phyloP scores from a whole-genome alignment of 1,284 basidiomycete genomes.

The Singerocomus inundabilis region DNA sequence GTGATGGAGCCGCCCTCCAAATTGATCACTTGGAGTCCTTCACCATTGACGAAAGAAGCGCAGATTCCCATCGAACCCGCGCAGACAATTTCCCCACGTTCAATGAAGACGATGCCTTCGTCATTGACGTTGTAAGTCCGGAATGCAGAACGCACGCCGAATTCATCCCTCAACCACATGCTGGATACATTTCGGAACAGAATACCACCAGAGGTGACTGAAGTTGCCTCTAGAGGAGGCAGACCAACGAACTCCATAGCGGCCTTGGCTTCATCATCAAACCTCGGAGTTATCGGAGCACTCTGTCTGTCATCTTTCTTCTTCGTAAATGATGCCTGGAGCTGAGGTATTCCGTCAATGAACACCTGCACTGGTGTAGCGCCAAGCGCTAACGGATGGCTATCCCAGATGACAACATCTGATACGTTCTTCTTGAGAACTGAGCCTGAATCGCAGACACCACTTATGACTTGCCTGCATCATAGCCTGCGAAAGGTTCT shows the following conservation, averaged over 20 bases:
- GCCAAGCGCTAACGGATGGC: constrained; percentile 76
- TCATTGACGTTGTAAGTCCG: constrained; percentile 1
- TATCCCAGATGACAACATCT: constrained; percentile 91
- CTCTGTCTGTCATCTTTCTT: constrained; percentile 52
- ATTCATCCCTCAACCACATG: constrained; percentile 21
- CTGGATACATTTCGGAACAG: constrained; percentile 48
- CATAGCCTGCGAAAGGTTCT: constrained; percentile 28
- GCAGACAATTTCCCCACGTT: constrained; percentile 34
- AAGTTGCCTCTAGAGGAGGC: constrained; percentile 51
- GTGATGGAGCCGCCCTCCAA: constrained; percentile 42
- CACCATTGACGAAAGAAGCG: constrained; percentile 7
- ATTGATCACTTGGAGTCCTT: constrained; percentile 30
- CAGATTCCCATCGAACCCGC: constrained; percentile 24
- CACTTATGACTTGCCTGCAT: constrained; percentile 27
- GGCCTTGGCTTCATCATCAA: constrained; percentile 55
- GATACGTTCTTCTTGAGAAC: constrained; percentile 15
- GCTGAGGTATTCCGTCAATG: constrained; percentile 66
- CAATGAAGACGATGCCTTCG: constrained; percentile 33
- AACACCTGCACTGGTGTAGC: constrained; percentile 70
- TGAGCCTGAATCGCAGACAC: background rate
- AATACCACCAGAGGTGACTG: constrained; percentile 20
- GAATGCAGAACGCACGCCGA: constrained; percentile 25
- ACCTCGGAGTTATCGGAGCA: constrained; percentile 58
- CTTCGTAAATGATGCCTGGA: constrained; percentile 39
- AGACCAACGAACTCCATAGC: constrained; percentile 61